These are phyloP conservation scores for Xylaria grammica DNA, from an alignment of 495 filamentous ascomycete genomes.

Conservation along the genomic window DNA sequence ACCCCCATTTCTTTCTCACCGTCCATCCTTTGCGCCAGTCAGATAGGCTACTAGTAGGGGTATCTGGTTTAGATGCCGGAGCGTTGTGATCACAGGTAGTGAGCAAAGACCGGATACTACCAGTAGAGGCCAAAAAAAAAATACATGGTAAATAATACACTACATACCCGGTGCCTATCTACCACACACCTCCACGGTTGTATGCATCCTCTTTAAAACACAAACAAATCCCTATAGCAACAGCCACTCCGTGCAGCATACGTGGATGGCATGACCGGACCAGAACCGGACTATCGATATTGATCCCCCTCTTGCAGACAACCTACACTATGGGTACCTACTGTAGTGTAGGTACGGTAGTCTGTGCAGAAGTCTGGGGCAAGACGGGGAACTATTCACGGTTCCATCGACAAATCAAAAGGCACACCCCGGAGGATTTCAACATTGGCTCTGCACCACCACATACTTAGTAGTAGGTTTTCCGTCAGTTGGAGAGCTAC, in stretches of 20 bases:
- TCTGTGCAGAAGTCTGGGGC: conserved; percentile 4
- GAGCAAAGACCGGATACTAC: no score
- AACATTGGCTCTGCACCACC: conserved; percentile 14
- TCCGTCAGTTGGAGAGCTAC: conserved; percentile 9
- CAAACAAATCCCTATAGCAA: conserved; percentile 17
- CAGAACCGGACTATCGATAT: neutral
- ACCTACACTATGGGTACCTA: neutral
- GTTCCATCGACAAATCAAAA: conserved; percentile 7
- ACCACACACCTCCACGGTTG: neutral
- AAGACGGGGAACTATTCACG: neutral
- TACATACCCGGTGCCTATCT: no score
- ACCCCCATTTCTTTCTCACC: neutral
- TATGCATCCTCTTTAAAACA: neutral
- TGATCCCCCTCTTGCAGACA: neutral
- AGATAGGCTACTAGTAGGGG: neutral
- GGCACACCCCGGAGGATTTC: neutral
- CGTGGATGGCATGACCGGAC: conserved; percentile 3
- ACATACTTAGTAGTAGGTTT: no score
- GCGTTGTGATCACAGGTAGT: no score
- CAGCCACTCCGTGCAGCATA: neutral
- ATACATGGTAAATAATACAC: neutral
- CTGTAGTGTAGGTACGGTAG: no score
- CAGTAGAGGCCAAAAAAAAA: no score
- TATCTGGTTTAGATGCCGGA: no score
- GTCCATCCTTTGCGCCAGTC: neutral